Evolutionary conservation across 2,329 filamentous ascomycete genomes (phyloP).

Genomic region (Anisogramma anomala): DNA sequence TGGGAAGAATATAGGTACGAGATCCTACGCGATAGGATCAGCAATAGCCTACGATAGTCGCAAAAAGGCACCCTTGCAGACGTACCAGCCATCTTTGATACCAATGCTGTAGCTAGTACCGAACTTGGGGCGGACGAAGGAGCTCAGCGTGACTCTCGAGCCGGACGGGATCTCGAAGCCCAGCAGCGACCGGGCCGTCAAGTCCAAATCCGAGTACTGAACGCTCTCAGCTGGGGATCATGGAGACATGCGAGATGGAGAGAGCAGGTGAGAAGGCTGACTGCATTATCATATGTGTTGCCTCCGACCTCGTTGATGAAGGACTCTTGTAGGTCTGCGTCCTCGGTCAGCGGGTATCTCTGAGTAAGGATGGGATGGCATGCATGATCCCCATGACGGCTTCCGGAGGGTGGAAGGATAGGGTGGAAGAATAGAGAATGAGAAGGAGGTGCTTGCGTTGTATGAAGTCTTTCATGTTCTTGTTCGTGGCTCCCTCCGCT

Average conservation of each 20-base stretch:
- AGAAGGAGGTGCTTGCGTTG: too few relatives aligned
- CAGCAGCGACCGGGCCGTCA: slow-evolving; percentile 41
- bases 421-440: too few relatives aligned
- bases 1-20: slow-evolving; percentile 92
- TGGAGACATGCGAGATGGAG: neutral
- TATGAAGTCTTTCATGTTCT: neutral
- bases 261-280: neutral
- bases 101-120: slow-evolving; percentile 89
- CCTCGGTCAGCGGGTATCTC: too few relatives aligned
- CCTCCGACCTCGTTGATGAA: slow-evolving; percentile 14
- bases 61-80: too few relatives aligned
- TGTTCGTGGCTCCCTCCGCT: neutral
- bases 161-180: slow-evolving; percentile 81
- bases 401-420: too few relatives aligned
- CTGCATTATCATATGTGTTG: slow-evolving; percentile 14
- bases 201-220: slow-evolving; percentile 34
- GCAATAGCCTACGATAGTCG: too few relatives aligned
- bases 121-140: slow-evolving; percentile 84
- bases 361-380: too few relatives aligned
- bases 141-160: slow-evolving; percentile 76
- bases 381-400: too few relatives aligned
- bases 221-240: neutral
- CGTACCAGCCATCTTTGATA: slow-evolving; percentile 74
- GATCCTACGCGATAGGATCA: too few relatives aligned
- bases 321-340: slow-evolving; percentile 9